Evolutionary conservation across 129 eudicot genomes (phyloP), one percentile per base, ranked within the genome.

Genomic region (Helianthus tuberosus): DNA sequence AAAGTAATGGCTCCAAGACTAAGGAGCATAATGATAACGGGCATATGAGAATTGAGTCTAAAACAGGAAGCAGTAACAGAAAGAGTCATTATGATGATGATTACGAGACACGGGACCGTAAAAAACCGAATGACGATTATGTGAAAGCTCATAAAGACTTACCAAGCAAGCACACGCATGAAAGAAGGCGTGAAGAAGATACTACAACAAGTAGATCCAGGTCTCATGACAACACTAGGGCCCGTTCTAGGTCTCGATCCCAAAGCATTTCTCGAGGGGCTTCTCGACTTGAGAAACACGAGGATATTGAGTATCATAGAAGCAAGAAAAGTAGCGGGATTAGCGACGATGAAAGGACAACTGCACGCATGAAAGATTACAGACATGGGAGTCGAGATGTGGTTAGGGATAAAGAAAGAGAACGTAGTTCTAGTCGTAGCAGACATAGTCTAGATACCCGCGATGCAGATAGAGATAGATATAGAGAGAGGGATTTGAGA

Each of bases 361-460:
- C 49, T 80, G 43, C 66, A 65, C 73, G 29, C 48, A 53, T 50
- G 44, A 69, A 68, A 70, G 83, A 77, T 25, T 77, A 90, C 68
- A 53, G 87, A 71, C 86, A 66, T 53, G 86, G 81, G 38, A 82
- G 92, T 77, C 78, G 88, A 73, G 97, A 93, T 68, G 61, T 20
- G 16, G 44, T 58, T 4, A 77, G 81, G 69, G 94, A 82, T 54
- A 85, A 65, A 74, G 93, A 83, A 80, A 85, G 90, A 72, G 96
- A 89, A 59, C 89, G 77, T 72, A 89, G 93, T 80, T 87, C 91
- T 64, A 83, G 83, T 69, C 64, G 43, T 60, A 79, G 88, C 81
- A 82, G 92, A 72, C 79, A 74, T 75, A 36, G 76, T 64, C 79
- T 60, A 41, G 89, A 86, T 62, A 72, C 58, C 53, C 8, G 60